Evolutionary conservation across 164 flowering plant genomes (phyloP).

Genomic region (Warburgia ugandensis): DNA sequence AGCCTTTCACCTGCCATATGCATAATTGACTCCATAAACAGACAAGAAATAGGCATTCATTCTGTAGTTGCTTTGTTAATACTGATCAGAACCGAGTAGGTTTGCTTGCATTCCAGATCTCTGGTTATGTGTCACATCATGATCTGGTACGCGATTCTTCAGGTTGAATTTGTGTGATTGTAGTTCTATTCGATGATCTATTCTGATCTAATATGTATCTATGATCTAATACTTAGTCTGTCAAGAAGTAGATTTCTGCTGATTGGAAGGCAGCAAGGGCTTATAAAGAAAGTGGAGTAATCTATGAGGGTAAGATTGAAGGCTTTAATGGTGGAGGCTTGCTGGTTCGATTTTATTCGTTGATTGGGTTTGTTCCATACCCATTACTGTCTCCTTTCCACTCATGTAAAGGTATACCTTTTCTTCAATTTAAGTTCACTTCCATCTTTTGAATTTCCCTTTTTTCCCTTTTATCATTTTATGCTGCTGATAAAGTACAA

Average conservation of each 20-base stretch:
- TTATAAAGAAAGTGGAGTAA: conserved; percentile 45
- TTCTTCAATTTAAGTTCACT: background rate
- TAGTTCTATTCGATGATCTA: background rate
- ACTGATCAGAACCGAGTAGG: background rate
- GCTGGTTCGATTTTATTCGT: conserved; percentile 68
- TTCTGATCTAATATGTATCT: conserved; percentile 8
- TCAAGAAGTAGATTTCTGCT: conserved; percentile 83
- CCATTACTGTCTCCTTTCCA: conserved; percentile 69
- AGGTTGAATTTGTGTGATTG: conserved; percentile 1
- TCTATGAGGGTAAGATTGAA: conserved; percentile 60
- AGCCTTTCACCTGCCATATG: too few relatives aligned
- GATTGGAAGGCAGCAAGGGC: conserved; percentile 86
- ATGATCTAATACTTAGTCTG: conserved; percentile 38
- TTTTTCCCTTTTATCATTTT: background rate
- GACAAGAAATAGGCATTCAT: too few relatives aligned
- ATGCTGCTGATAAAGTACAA: too few relatives aligned
- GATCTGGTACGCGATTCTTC: conserved; percentile 2
- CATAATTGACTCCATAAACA: too few relatives aligned
- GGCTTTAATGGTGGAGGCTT: conserved; percentile 83
- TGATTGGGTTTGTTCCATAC: conserved; percentile 83
- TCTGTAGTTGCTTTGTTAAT: too few relatives aligned
- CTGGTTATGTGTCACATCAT: background rate
- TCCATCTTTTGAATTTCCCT: background rate
- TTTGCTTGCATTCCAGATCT: too few relatives aligned
- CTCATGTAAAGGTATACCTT: conserved; percentile 58